These are phyloP conservation scores for Coemansia sp. DNA, from an alignment of 192 early-diverging fungal genomes.

Conservation along the genomic window DNA sequence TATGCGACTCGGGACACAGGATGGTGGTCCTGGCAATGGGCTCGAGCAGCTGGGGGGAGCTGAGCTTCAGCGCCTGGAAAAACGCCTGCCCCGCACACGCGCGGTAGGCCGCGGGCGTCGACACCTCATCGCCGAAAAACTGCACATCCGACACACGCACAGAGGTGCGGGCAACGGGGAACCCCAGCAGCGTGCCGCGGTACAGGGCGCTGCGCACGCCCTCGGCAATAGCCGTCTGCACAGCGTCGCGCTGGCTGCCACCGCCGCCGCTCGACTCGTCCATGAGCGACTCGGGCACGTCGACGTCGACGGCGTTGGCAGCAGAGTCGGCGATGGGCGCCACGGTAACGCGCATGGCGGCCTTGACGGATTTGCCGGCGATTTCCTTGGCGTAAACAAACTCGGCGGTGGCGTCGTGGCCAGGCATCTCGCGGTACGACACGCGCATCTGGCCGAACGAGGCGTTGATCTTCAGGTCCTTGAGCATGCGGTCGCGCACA, in stretches of 20 bases:
- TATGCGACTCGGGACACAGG: constrained; percentile 64
- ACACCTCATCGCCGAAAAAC: constrained; percentile 56
- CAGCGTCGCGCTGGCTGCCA: constrained; percentile 1
- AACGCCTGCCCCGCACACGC: constrained; percentile 65
- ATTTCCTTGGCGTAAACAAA: constrained; percentile 69
- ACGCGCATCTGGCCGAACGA: constrained; percentile 85
- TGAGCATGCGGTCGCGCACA: constrained; percentile 78
- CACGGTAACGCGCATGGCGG: constrained; percentile 58
- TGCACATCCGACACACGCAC: constrained; percentile 58
- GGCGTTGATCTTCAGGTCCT: constrained; percentile 74
- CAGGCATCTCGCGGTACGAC: constrained; percentile 79
- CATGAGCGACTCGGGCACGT: constrained; percentile 7
- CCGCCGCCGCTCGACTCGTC: neutral
- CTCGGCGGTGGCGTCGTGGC: constrained; percentile 24
- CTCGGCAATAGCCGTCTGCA: constrained; percentile 56
- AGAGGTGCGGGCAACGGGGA: constrained; percentile 65
- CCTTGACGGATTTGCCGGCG: constrained; percentile 66
- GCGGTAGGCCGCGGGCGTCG: constrained; percentile 61
- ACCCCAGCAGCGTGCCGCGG: constrained; percentile 78
- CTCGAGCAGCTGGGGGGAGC: constrained; percentile 61
- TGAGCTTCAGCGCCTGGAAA: constrained; percentile 54
- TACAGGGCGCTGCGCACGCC: constrained; percentile 70
- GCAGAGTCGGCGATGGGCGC: constrained; percentile 37
- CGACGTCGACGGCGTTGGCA: constrained; percentile 20
- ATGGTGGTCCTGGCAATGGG: constrained; percentile 81